Base-by-base conservation (phyloP, 106 monocot genomes). In the Allium cepa region DNA sequence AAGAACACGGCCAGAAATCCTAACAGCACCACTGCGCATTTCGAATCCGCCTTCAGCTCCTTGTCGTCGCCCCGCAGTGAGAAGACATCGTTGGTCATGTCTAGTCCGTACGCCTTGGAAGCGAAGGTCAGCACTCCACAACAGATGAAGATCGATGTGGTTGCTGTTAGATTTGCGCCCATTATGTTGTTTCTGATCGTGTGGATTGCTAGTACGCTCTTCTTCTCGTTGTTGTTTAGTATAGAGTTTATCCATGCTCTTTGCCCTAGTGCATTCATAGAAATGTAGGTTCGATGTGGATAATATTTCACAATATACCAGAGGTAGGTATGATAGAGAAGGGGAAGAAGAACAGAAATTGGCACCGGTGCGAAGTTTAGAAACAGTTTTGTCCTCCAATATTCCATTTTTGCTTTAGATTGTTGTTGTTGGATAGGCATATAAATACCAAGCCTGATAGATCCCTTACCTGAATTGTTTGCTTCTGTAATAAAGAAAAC, bases 71-170 rank as follows among this genome's bases (percentile, higher is more conserved):
- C 3, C 56, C 14, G 0, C 26, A 60, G 60, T 3, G 11, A 10
- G 8, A 60, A 60, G 56, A 14, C 84, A 68, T 7, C 81, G 79
- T 64, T 75, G 79, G 78, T 92, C 84, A 77, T 84, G 68, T 79
- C 70, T 84, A 16, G 3, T 56, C 14, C 16, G 87, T 84, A 87
- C 0, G 87, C 86, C 77, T 83, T 87, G 84, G 87, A 84, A 28
- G 84, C 56, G 49, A 87, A 69, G 62, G 91, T 83, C 4, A 81
- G 81, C 47, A 92, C 75, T 53, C 48, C 62, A 8, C 69, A 63
- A 47, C 76, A 63, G 53, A 70, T 53, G 47, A 76, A 53, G 63
- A 76, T 47, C 55, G 69, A 69, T 14, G 76, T 63, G 47, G 53
- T 56, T 8, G 76, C 76, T 48, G 64, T 56, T 15, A 76, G 47